Evolutionary conservation across 2,329 filamentous ascomycete genomes (phyloP), one percentile per base, ranked within the genome.

Genomic region (Pseudocercospora fuligena): DNA sequence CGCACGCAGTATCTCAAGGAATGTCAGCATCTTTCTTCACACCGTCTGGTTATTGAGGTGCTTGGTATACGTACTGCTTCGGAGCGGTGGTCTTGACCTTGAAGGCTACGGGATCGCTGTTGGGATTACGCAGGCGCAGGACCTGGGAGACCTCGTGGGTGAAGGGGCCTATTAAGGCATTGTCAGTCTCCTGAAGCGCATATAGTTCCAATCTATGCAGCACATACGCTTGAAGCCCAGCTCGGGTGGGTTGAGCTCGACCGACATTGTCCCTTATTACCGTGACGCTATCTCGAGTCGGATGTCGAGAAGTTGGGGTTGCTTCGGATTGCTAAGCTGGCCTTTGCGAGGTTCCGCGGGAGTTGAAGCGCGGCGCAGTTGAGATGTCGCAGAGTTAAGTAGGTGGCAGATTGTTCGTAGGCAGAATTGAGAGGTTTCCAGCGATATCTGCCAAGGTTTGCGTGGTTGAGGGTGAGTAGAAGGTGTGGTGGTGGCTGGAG

Each of bases 81-180:
- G 95, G 95, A 59, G 95, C 95, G 70, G 95, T 99, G 58, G 95
- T 99, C 89, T 99, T 99, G 81, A 99, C 95, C 82, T 90, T 90
- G 82, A 90, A 90, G 29, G 88, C 88, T 64, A 90, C 82, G 6
- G 88, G 83, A 67, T 87, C 84, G 64, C 76, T 80, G 75, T 86
- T 85, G 23, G 82, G 79, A 78, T 90, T 90, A 74, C 80, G 82
- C 60, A 90, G 81, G 72, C 84, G 85, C 70, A 90, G 80, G 53
- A 84, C 80, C 79, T 90, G 86, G 73, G 86, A 87, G 69, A 90
- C 87, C 80, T 90, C 88, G 66, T 85, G 84, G 73, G 85, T 87
- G 80, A 89, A 90, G 62, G 87, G 87, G 63, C 87, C 88, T 89
- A 65, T 14, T 57, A n/a, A 47, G 59, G 66, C 66, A 63, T 58